phyloP scores from a whole-genome alignment of 192 early-diverging fungal species.

The Rhizoclosmatium sp. region DNA sequence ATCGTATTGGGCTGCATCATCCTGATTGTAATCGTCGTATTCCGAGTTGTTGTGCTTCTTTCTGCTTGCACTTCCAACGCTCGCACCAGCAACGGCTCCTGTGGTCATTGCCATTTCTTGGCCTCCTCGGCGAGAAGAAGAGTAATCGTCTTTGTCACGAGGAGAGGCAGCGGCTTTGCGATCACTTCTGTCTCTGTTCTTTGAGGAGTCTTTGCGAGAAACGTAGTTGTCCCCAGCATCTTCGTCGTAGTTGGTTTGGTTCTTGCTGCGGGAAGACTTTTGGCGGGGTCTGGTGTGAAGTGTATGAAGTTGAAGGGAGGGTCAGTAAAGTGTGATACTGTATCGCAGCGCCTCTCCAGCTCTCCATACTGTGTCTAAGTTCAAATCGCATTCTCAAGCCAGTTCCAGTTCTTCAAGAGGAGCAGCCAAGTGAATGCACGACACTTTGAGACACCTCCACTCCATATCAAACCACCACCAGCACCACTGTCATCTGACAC shows the following conservation, averaged over 20 bases:
- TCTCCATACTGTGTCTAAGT: no score
- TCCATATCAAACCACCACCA: no score
- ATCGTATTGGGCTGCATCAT: background rate
- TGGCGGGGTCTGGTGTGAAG: background rate
- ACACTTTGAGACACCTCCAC: no score
- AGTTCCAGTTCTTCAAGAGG: no score
- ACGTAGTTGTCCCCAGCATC: slow-evolving; percentile 1
- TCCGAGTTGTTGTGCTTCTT: background rate
- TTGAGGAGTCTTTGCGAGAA: background rate
- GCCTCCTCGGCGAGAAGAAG: slow-evolving; percentile 2
- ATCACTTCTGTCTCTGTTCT: background rate
- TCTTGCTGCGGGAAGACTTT: slow-evolving; percentile 3
- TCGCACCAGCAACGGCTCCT: background rate
- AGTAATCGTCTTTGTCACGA: background rate
- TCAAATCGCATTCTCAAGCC: no score
- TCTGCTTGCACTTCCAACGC: background rate
- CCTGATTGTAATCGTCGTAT: background rate
- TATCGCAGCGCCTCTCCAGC: no score
- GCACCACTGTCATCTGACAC: no score
- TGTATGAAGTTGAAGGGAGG: no score
- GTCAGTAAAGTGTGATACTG: no score
- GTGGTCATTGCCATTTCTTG: background rate
- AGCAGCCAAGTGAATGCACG: no score
- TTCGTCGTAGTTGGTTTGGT: background rate
- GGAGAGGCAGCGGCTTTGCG: background rate